phyloP scores from a whole-genome alignment of 176 grass and related monocot genomes.

The Eleusine coracana region DNA sequence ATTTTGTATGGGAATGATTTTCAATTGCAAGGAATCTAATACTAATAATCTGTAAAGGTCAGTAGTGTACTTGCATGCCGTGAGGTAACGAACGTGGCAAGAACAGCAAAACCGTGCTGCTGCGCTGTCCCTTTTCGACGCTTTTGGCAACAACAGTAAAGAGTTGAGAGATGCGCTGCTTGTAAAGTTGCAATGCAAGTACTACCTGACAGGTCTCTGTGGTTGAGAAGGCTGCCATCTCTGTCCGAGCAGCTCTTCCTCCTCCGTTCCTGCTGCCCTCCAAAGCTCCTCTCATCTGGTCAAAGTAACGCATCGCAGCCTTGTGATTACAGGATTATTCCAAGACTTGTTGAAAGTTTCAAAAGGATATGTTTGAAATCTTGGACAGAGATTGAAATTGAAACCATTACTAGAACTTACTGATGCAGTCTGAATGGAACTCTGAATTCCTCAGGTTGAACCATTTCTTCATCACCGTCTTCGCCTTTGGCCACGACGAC shows the following conservation, averaged over 20 bases:
- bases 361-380: too few species aligned
- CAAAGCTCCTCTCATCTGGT: constrained; percentile 44
- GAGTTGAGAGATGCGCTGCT: too few species aligned
- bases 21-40: neutral
- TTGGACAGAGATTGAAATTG: neutral
- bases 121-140: neutral
- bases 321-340: neutral
- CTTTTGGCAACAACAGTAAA: neutral
- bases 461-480: constrained; percentile 74
- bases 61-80: constrained; percentile 25
- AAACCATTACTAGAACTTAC: constrained; percentile 30
- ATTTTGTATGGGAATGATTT: neutral
- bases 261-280: constrained; percentile 39
- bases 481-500: constrained; percentile 84
- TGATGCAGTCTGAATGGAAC: constrained; percentile 60
- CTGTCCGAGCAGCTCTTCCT: constrained; percentile 89
- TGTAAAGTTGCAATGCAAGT: neutral
- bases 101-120: neutral
- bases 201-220: constrained; percentile 74
- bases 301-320: neutral
- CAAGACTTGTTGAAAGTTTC: too few species aligned
- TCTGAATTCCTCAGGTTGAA: constrained; percentile 57
- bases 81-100: constrained; percentile 15
- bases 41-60: neutral
- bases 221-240: constrained; percentile 54